Conservation (phyloP, 768 basidiomycete genomes). For the Boletus edulis region DNA sequence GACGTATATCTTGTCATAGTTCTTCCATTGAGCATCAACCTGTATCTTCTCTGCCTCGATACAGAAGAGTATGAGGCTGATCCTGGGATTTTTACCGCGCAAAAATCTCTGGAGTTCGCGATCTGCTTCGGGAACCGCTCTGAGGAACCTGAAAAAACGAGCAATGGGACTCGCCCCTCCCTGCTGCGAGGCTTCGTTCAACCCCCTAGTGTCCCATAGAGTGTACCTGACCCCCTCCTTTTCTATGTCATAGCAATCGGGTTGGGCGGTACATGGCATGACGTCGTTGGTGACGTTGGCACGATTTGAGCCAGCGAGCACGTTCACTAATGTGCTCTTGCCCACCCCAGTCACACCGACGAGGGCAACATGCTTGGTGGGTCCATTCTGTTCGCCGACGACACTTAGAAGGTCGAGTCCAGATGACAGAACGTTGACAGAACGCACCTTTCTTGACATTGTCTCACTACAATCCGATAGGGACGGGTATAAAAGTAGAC, state of each 20-base stretch:
- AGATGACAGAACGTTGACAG: background rate
- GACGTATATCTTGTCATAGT: conserved; percentile 8
- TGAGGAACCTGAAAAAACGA: conserved; percentile 6
- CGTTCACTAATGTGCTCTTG: conserved; percentile 17
- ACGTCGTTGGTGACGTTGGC: conserved; percentile 9
- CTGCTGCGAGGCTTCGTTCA: conserved; percentile 6
- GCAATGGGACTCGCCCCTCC: background rate
- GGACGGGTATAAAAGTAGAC: no score
- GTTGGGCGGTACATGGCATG: background rate
- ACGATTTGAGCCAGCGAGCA: background rate
- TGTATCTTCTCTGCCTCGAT: conserved; percentile 7
- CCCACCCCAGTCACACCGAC: conserved; percentile 13
- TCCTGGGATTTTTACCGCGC: conserved; percentile 4
- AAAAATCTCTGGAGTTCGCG: conserved; percentile 9
- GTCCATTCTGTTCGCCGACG: background rate
- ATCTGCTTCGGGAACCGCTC: conserved; percentile 7
- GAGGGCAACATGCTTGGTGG: conserved; percentile 12
- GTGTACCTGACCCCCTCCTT: background rate
- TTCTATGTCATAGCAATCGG: background rate
- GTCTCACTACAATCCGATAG: background rate
- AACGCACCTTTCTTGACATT: conserved; percentile 5
- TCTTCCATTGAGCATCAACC: conserved; percentile 8
- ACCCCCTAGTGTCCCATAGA: conserved; percentile 15
- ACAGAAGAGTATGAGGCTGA: conserved; percentile 13
- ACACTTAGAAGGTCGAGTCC: background rate